phyloP scores from a whole-genome alignment of 2,329 filamentous ascomycete genomes.

The Monilinia fructicola region DNA sequence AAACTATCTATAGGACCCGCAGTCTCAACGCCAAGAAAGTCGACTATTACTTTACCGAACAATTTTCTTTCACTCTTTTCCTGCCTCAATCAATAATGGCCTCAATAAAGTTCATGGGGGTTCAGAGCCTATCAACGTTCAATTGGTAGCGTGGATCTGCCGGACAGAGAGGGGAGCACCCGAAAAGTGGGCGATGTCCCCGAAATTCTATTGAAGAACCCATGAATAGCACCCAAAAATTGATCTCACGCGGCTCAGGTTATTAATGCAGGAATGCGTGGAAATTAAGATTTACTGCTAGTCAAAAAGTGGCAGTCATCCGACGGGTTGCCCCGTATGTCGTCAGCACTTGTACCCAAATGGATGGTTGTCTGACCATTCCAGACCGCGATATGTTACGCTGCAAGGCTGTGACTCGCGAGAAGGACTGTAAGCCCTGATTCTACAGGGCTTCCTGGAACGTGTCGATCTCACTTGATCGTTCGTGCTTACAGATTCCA shows the following conservation, averaged over 20 bases:
- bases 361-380: background rate
- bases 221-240: background rate
- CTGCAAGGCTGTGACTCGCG: slow-evolving; percentile 3
- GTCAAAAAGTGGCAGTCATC: background rate
- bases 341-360: background rate
- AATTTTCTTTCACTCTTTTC: background rate
- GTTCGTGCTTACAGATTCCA: background rate
- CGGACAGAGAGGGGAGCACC: background rate
- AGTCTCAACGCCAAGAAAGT: background rate
- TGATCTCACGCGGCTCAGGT: too few relatives aligned
- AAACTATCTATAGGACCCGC: background rate
- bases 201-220: background rate
- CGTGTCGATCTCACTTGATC: too few relatives aligned
- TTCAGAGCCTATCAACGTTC: background rate
- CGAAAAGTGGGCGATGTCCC: background rate
- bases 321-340: background rate
- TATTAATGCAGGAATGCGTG: background rate
- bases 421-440: background rate
- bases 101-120: background rate
- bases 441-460: background rate
- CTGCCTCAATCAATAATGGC: background rate
- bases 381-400: background rate
- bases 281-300: background rate
- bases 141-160: background rate
- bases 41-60: background rate